Evolutionary conservation across 2,329 filamentous ascomycete species (phyloP), one percentile per base, ranked within the genome.

Genomic region (Alternaria alternata): DNA sequence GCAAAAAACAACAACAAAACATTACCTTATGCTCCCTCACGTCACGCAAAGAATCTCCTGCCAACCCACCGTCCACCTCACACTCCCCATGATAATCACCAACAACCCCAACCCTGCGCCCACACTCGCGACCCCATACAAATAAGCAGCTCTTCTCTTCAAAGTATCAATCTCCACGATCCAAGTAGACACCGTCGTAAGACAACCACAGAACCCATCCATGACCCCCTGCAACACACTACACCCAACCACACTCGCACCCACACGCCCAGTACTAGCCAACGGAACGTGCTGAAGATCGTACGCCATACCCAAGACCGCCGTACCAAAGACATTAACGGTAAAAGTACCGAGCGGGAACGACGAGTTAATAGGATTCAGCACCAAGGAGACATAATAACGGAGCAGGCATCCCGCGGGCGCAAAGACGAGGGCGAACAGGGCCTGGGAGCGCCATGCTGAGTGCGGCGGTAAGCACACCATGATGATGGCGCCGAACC

Each of bases 341-440:
- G 82, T 80, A 70, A 97, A 97, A 0, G 94, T 98, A 3, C 94
- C 94, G 0, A 97, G 77, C 0, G 94, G 94, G 67, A 97, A 97
- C 0, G 84, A 80, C 0, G 87, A 77, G 0, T 88, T 67, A 20
- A 87, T 82, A 0, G 85, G 81, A 70, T 97, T 97, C n/a, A 97
- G 84, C 24, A 82, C 77, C 7, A 91, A 74, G 0, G 91, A 91
- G 1, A 86, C 78, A 74, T 93, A 94, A 80, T 91, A 96, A 4
- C 94, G 87, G 0, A 85, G 74, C 0, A 97, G 79, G 67, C 91
- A 94, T 0, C 94, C 94, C 0, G 92, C 67, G 0, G 94, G 94
- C 1, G 93, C 91, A 70, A 97, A 95, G 2, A 93, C 88, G 26
- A 95, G 82, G 0, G 93, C 86, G 69, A 97, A 94, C 1, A 92